Conservation (phyloP, 73 alveolate genomes). For the Paramecium caudatum region DNA sequence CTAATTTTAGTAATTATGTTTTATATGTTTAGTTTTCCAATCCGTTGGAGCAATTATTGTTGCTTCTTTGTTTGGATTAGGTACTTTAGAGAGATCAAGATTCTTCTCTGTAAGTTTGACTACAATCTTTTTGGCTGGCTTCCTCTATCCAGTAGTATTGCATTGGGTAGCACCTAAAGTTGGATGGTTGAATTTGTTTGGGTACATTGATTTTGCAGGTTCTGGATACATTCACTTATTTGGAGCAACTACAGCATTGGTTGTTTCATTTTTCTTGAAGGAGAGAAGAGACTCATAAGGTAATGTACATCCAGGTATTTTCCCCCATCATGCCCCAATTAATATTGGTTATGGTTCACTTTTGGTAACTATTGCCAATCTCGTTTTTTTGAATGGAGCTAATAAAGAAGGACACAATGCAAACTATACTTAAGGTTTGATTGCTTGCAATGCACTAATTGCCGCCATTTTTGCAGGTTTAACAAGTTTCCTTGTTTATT, state of each 20-base stretch:
- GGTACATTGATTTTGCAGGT: constrained; percentile 83
- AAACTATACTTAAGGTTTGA: constrained; percentile 2
- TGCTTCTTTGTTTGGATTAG: constrained; percentile 79
- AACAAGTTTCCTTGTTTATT: constrained; percentile 4
- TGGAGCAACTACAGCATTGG: constrained; percentile 80
- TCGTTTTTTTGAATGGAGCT: constrained; percentile 18
- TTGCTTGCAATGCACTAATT: not conserved
- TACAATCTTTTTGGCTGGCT: constrained; percentile 74
- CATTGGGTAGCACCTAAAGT: constrained; percentile 78
- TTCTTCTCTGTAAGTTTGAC: constrained; percentile 73
- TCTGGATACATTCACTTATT: constrained; percentile 78
- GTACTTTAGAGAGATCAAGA: constrained; percentile 80
- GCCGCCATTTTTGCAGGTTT: constrained; percentile 12
- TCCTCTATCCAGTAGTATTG: constrained; percentile 78
- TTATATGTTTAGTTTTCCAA: constrained; percentile 67
- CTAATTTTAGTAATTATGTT: not conserved
- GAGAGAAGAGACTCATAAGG: constrained; percentile 58
- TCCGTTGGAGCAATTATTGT: constrained; percentile 75
- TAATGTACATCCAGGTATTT: constrained; percentile 37
- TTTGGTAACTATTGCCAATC: not conserved
- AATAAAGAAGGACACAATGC: constrained; percentile 13
- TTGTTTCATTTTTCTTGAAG: constrained; percentile 74
- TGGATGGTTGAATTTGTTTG: constrained; percentile 78
- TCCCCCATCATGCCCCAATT: constrained; percentile 30
- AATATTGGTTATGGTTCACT: constrained; percentile 48